Base-by-base conservation (phyloP, 2,329 filamentous ascomycete genomes). In the Cladobotryum protrusum region DNA sequence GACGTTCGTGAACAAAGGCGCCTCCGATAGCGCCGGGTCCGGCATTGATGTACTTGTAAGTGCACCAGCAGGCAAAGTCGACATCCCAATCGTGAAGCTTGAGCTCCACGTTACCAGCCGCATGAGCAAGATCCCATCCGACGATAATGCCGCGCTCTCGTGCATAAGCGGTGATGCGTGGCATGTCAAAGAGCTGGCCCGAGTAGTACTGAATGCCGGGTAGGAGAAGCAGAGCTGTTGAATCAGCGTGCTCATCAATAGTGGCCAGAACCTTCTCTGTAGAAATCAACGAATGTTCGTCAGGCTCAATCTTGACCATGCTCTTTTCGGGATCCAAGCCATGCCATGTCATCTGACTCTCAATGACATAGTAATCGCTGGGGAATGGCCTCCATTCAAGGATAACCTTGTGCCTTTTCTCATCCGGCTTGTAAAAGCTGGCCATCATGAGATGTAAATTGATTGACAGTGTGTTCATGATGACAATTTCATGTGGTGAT, bases 171-270 rank as follows among this genome's bases (percentile, higher is more conserved):
- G 91, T 96, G 65, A 96, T 96, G 40, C 71, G 76, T 40, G 81
- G 69, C 4, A 96, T 91, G 66, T 96, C 89, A 58, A 96, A 87
- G 50, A 87, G 81, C 65, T 96, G 91, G 48, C 90, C 90, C 1
- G 86, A 93, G 70, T 95, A 96, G 72, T 90, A 96, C 64, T 96
- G 90, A 39, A 96, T 86, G 9, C 88, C 91, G 0, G 90, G 89
- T 0, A 96, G 79, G 4, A 96, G 78, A 1, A 96, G 70, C 8
- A 96, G 69, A 1, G 89, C 87, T 0, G 88, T 83, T 5, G 79
- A 79, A 1, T 81, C 75, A 42, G 85, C 86, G 62, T 96, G 84
- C 52, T 82, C 71, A 54, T 90, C 85, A 56, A 96, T 95, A 4
- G 81, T 73, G 7, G 78, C 74, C 9, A 93, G 73, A 37, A 96